Conservation (phyloP, 75 land plant genomes). For the Larix kaempferi region DNA sequence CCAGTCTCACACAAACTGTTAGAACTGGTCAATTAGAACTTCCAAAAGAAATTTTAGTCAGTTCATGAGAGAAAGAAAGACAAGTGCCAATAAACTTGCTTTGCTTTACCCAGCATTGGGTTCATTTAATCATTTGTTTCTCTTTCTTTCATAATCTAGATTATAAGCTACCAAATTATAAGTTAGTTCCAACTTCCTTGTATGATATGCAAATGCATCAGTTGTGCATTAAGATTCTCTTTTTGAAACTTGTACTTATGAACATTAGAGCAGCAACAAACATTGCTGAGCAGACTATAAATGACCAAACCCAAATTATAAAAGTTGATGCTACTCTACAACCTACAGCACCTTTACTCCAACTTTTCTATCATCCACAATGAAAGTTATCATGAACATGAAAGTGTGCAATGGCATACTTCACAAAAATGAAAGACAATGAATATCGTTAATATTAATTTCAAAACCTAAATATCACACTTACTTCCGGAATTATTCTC, state of each 20-base stretch:
- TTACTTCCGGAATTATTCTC: slow-evolving; percentile 37
- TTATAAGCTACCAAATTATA: too few relatives aligned
- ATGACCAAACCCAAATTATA: too few relatives aligned
- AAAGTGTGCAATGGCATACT: neutral
- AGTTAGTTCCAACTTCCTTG: neutral
- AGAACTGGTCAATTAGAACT: neutral
- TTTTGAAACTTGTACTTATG: too few relatives aligned
- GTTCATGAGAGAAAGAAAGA: neutral
- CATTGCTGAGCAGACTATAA: too few relatives aligned
- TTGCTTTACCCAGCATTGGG: neutral
- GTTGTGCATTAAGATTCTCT: neutral
- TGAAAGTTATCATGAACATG: too few relatives aligned
- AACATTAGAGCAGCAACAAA: too few relatives aligned
- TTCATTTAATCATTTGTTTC: neutral
- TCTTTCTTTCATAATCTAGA: slow-evolving; percentile 1
- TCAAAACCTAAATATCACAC: slow-evolving; percentile 3
- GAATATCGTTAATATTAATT: neutral
- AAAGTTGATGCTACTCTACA: too few relatives aligned
- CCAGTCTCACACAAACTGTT: neutral
- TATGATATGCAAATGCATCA: neutral
- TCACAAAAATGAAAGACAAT: neutral
- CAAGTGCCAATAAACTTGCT: neutral
- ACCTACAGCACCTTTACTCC: too few relatives aligned
- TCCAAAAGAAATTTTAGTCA: neutral
- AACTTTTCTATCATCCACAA: too few relatives aligned